Base-by-base conservation (phyloP, 768 basidiomycete genomes). In the Russula emetica region DNA sequence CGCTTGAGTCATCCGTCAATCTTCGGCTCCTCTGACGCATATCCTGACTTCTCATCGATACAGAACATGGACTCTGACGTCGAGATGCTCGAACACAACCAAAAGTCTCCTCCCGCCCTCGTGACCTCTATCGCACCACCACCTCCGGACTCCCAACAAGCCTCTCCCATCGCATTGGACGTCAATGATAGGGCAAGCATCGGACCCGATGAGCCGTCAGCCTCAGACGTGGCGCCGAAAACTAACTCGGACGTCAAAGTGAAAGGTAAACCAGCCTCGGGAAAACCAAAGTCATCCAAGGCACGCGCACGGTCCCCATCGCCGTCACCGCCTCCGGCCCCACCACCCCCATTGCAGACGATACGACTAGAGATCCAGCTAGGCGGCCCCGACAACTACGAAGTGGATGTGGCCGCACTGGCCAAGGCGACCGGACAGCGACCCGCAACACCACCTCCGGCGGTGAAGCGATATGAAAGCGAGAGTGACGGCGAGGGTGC, bases 371-470 rank as follows among this genome's bases (percentile, higher is more conserved):
- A 86, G 3, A 89, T 92, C 69, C 73, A 54, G 10, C 81, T 92
- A 3, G 89, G 88, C 4, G 89, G 90, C 0, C 88, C 87, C 1
- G 79, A 82, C 1, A 85, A 86, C 68, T 92, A 91, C 72, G 87
- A 88, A 61, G 84, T 91, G 52, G 84, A 91, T 69, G 81, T 91
- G 62, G 69, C 80, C 8, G 67, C 73, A 24, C 75, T 83, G 36
- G 80, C 88, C 32, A 84, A 85, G 67, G 81, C 78, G 10, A 83
- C 85, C 1, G 88, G 88, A 8, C 89, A 89, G 73, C 78, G 86
- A 16, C 77, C 78, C 1, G 76, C 82, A 1, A 86, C 87, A 0
- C 87, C 87, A 3, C 74, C 77, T 0, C 76, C 75, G 30, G 76
- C 76, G 5, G 54, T 67, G 54, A 73, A 71, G 67, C 55, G 61